A percentile compares a stretch with the other conserved stretches of the same genome.
Conservation (phyloP, 345 rosid species). For the Brassica nigra region DNA sequence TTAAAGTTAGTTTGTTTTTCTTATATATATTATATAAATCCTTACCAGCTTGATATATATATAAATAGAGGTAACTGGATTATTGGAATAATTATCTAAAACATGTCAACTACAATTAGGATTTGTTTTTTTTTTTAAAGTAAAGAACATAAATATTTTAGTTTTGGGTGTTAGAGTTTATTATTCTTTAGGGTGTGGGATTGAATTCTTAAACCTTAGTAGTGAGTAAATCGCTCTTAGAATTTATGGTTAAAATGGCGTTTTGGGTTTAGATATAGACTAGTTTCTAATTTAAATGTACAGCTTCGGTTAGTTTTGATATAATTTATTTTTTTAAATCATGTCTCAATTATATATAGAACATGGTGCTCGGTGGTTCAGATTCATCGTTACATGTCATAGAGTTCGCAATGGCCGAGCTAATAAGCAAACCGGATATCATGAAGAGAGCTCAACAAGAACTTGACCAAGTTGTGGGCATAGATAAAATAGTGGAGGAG, state of each 20-base stretch:
- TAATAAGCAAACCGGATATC: not conserved
- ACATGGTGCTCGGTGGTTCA: conserved; percentile 18
- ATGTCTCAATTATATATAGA: not conserved
- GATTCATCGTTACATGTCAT: conserved; percentile 10
- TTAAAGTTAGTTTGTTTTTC: not conserved
- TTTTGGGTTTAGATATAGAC: too few species aligned
- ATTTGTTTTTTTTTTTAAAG: not conserved
- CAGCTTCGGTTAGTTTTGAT: too few species aligned
- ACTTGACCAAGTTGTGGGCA: conserved; percentile 18
- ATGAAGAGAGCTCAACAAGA: conserved; percentile 22
- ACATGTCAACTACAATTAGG: not conserved
- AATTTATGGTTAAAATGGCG: too few species aligned
- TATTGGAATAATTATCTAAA: not conserved
- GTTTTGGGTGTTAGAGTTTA: not conserved
- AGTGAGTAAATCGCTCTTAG: too few species aligned
- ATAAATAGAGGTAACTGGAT: not conserved
- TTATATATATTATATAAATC: too few species aligned
- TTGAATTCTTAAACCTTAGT: not conserved
- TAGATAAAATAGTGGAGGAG: conserved; percentile 13
- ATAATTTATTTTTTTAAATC: not conserved
- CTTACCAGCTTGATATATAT: too few species aligned
- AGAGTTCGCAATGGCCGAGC: conserved; percentile 30
- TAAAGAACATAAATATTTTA: not conserved
- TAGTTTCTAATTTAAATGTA: too few species aligned
- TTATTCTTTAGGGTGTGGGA: not conserved